Percentiles rank a stretch among this genome's conserved stretches.
Evolutionary conservation across 2,329 filamentous ascomycete genomes (phyloP).

Genomic region (Fusarium tanahbumbuense): DNA sequence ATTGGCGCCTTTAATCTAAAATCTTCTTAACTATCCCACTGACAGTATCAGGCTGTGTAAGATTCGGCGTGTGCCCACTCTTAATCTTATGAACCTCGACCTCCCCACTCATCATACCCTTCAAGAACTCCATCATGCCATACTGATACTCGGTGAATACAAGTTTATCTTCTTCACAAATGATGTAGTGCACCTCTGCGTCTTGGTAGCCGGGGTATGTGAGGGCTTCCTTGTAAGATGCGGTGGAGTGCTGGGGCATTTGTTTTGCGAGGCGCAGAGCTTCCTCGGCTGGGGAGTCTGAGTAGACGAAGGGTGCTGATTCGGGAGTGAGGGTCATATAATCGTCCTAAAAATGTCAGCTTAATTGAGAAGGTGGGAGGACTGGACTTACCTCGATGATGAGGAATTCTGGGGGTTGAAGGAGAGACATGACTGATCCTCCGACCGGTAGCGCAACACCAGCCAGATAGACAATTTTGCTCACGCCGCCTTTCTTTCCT

Average conservation of each 20-base stretch:
- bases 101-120: neutral
- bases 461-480: constrained; percentile 12
- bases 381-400: neutral
- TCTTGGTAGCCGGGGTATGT: constrained; percentile 23
- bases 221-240: constrained; percentile 16
- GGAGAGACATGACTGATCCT: neutral
- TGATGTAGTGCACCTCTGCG: constrained; percentile 13
- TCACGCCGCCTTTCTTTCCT: constrained; percentile 4
- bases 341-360: constrained; percentile 2
- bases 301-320: constrained; percentile 3
- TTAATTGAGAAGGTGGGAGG: too few relatives aligned
- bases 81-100: constrained; percentile 1
- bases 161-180: constrained; percentile 8
- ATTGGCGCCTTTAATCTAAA: neutral
- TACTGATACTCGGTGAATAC: neutral
- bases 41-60: constrained; percentile 7
- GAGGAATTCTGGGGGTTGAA: neutral
- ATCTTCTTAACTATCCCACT: neutral
- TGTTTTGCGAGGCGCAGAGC: neutral
- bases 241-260: constrained; percentile 17
- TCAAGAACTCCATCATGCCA: constrained; percentile 9
- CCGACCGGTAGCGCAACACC: constrained; percentile 2
- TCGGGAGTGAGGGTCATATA: constrained; percentile 10
- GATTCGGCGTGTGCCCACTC: constrained; percentile 3
- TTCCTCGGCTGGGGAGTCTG: constrained; percentile 9